Evolutionary conservation across 2,329 filamentous ascomycete species (phyloP).

Genomic region (Teratosphaeriaceae sp.): DNA sequence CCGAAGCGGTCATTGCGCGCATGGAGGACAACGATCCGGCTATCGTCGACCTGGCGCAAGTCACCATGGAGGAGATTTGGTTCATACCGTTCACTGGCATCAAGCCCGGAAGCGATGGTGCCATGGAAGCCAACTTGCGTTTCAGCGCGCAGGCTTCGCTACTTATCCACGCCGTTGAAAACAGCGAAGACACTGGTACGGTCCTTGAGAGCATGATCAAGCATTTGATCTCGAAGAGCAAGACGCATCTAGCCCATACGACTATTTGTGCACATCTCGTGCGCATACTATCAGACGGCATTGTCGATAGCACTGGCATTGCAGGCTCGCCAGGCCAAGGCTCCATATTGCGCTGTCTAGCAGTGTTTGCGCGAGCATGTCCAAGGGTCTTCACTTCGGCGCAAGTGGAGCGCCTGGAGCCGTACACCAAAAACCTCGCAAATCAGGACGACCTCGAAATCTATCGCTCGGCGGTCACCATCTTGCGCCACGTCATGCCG

Average conservation of each 20-base stretch:
- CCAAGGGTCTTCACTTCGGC: constrained; percentile 80
- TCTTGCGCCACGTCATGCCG: constrained; percentile 84
- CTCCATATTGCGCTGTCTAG: constrained; percentile 68
- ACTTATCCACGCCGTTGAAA: constrained; percentile 68
- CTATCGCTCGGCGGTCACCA: constrained; percentile 79
- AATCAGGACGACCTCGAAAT: constrained; percentile 71
- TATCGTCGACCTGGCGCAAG: constrained; percentile 76
- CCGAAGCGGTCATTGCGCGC: constrained; percentile 71
- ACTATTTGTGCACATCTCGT: constrained; percentile 80
- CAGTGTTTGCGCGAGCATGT: constrained; percentile 86
- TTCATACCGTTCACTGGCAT: constrained; percentile 68
- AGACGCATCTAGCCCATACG: constrained; percentile 59
- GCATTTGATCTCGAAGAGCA: constrained; percentile 54
- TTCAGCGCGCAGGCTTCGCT: constrained; percentile 67
- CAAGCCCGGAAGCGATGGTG: constrained; percentile 51
- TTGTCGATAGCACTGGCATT: constrained; percentile 69
- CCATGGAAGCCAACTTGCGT: constrained; percentile 61
- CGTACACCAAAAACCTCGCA: constrained; percentile 73
- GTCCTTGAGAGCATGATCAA: constrained; percentile 39
- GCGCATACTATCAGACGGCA: constrained; percentile 73
- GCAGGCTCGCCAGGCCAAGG: constrained; percentile 52
- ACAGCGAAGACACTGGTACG: constrained; percentile 24
- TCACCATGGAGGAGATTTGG: constrained; percentile 94
- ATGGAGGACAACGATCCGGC: constrained; percentile 78
- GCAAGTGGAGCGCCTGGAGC: constrained; percentile 79